Evolutionary conservation across 345 rosid genomes (phyloP), one percentile per base, ranked within the genome.

Genomic region (Zanthoxylum bungeanum): DNA sequence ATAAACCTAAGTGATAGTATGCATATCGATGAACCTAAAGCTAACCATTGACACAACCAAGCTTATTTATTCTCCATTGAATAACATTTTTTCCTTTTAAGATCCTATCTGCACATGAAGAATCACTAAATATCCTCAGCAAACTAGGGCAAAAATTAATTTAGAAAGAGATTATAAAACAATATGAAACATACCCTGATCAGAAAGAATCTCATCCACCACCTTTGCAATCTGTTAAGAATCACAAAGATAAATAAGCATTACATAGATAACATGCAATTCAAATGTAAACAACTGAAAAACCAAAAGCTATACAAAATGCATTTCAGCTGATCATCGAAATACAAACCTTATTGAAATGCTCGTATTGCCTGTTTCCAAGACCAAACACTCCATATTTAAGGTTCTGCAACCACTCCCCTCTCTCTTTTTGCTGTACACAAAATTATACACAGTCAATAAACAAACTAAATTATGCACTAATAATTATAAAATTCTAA

Each of bases 281-380:
- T 12, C 19, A 31, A 42, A 59, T 10, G 12, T 8, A 58, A 44
- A 33, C 51, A 63, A 76, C 52, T n/a, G n/a, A 14, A 4, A 16
- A 69, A 27, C 40, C 40, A 40, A 28, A 31, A 5, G 27, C 53
- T 42, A 60, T 3, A 60, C n/a, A 28, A 34, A 8, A 19, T 9
- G 5, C 24, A 58, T 5, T 34, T 14, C 19, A 1, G 37, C 30
- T 36, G 1, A 17, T 53, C 27, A 31, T 31, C 34, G 21, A 14
- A 64, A 30, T 11, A 1, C 5, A 60, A 25, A 89, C 98, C 99
- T 96, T 91, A 73, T 95, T 95, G 77, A 95, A 95, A 78, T 95
- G 98, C 66, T 92, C 99, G 71, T 95, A 95, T 64, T 95, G 99
- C 75, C 89, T 85, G 85, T 96, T 96, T 40, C 98, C 99, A 19